Conservation (phyloP, 352 stramenopile genomes). For the Phytophthora ramorum region DNA sequence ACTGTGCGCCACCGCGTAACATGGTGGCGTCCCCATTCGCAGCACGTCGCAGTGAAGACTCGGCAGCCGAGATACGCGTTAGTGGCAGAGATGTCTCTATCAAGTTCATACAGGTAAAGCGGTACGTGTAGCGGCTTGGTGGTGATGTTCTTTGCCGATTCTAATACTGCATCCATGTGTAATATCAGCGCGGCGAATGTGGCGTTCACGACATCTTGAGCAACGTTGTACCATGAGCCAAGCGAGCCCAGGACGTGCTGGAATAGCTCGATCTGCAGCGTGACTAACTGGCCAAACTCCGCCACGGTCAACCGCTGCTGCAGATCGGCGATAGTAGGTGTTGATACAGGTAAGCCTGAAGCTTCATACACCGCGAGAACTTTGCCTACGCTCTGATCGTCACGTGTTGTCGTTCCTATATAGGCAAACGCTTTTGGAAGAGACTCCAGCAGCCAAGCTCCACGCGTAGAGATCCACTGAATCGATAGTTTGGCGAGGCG, state of each 20-base stretch:
- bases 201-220: neutral
- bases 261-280: conserved; percentile 10
- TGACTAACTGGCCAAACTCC: conserved; percentile 3
- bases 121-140: neutral
- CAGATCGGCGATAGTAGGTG: conserved; percentile 8
- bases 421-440: conserved; percentile 30
- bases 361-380: conserved; percentile 10
- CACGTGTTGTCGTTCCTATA: conserved; percentile 28
- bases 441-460: conserved; percentile 16
- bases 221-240: conserved; percentile 6
- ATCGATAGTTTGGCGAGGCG: neutral
- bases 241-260: conserved; percentile 1
- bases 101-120: too few species aligned
- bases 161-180: conserved; percentile 7
- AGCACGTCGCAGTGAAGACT: neutral
- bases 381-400: conserved; percentile 25
- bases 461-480: conserved; percentile 24
- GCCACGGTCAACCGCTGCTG: neutral
- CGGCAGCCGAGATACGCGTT: neutral
- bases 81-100: too few species aligned
- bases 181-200: conserved; percentile 13
- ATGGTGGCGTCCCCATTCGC: neutral
- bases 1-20: neutral
- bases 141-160: neutral
- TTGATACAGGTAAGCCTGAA: conserved; percentile 22